Percentiles rank a stretch among this genome's conserved stretches.
phyloP scores from a whole-genome alignment of 192 early-diverging fungal genomes.

The Jimgerdemannia lactiflua region DNA sequence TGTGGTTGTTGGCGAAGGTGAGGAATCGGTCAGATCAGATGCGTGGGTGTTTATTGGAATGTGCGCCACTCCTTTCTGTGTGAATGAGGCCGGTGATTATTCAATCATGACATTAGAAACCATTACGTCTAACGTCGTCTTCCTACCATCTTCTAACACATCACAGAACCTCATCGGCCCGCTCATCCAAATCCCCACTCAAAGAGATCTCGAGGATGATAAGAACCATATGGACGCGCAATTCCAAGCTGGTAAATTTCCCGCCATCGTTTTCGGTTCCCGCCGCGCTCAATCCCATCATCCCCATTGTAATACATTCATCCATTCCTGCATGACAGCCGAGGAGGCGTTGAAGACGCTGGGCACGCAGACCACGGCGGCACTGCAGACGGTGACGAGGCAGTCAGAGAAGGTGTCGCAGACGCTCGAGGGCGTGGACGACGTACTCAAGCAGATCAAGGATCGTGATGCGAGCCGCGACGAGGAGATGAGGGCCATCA shows the following conservation, averaged over 20 bases:
- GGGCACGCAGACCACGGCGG: conserved; percentile 59
- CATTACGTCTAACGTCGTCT: too few species aligned
- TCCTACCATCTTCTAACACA: conserved; percentile 21
- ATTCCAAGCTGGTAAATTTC: conserved; percentile 43
- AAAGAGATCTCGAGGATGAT: conserved; percentile 70
- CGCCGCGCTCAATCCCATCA: background rate
- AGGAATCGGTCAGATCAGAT: background rate
- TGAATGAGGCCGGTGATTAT: too few species aligned
- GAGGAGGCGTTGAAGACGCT: conserved; percentile 51
- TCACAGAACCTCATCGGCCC: conserved; percentile 55
- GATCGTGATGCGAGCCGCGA: conserved; percentile 63
- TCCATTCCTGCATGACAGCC: conserved; percentile 6
- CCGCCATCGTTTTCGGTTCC: background rate
- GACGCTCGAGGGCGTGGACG: conserved; percentile 62
- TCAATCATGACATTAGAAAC: background rate
- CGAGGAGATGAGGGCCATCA: conserved; percentile 66
- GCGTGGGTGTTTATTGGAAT: too few species aligned
- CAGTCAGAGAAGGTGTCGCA: conserved; percentile 72
- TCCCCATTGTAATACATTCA: background rate
- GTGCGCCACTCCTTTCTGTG: too few species aligned
- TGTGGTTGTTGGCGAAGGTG: conserved; percentile 76
- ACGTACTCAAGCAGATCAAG: conserved; percentile 58
- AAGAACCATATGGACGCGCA: conserved; percentile 66
- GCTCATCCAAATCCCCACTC: conserved; percentile 55
- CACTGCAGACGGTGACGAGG: conserved; percentile 59